Evolutionary conservation across 495 filamentous ascomycete genomes (phyloP), one percentile per base, ranked within the genome.

Genomic region (Penicillium cataractarum): DNA sequence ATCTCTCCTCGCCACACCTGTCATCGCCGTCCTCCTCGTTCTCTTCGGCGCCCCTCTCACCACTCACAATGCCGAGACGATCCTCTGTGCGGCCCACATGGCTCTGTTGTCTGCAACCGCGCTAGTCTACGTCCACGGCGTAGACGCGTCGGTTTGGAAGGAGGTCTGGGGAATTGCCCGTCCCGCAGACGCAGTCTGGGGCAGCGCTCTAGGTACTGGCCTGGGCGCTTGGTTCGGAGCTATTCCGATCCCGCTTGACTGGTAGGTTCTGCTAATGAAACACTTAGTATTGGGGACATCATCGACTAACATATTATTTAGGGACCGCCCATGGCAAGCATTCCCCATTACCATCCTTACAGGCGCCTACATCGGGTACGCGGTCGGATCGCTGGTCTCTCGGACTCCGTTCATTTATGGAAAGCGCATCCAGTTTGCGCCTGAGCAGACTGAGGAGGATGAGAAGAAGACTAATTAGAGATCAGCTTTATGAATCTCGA

Each of bases 171-270:
- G 77, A 3, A 73, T 79, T n/a, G 55, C 63, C 29, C 68, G 81
- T 17, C 80, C 82, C 0, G 74, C 72, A 0, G 74, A 78, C 69
- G 68, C 72, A 5, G 73, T 80, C 5, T 80, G 73, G 65, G 80
- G 71, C 4, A 76, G 75, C 22, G 77, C 76, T 19, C 57, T 84
- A 24, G 83, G 82, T 9, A 75, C 79, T 6, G 66, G 77, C 12
- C 71, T 92, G 32, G 83, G 81, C 6, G 82, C 79, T 82, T 80
- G 92, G 91, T 65, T 93, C 80, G 60, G 82, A 80, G 65, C 73
- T 84, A 87, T 97, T 35, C 96, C 96, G 1, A 98, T 99, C 71
- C 96, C 95, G 21, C 78, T 99, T 63, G 95, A 97, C 73, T 97
- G 93, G 92, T 92, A 81, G 69, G 81, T 81, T 42, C 24, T 46